phyloP scores from a whole-genome alignment of 345 rosid species.

The Rhodomyrtus tomentosa region DNA sequence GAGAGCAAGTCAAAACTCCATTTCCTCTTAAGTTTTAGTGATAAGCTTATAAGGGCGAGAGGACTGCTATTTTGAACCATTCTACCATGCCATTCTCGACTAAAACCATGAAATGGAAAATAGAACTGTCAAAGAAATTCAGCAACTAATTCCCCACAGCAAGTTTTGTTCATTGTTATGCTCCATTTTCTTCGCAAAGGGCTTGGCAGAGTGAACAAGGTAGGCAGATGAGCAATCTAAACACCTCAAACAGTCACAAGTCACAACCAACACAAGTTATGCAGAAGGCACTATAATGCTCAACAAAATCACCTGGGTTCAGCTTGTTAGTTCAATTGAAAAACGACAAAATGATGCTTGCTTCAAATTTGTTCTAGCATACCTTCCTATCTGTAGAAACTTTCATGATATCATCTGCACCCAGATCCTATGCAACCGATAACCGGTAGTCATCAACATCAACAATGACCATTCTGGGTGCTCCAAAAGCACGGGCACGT shows the following conservation, averaged over 20 bases:
- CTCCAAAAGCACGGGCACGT: constrained; percentile 82
- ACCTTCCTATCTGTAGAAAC: constrained; percentile 63
- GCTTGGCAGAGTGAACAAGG: too few relatives aligned
- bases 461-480: constrained; percentile 57
- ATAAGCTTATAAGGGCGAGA: too few relatives aligned
- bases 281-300: too few relatives aligned
- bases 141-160: too few relatives aligned
- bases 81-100: too few relatives aligned
- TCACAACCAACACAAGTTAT: too few relatives aligned
- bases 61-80: background rate
- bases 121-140: too few relatives aligned
- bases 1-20: background rate
- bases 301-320: background rate
- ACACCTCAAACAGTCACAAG: too few relatives aligned
- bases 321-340: background rate
- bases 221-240: too few relatives aligned
- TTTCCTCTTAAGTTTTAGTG: background rate
- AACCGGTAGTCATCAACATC: constrained; percentile 67
- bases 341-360: background rate
- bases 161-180: too few relatives aligned
- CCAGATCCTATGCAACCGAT: constrained; percentile 67
- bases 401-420: constrained; percentile 48
- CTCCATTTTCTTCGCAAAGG: too few relatives aligned
- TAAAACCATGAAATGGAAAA: too few relatives aligned
- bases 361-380: background rate